Conservation (phyloP, 2,329 filamentous ascomycete genomes). For the Rhynchosporium graminicola region DNA sequence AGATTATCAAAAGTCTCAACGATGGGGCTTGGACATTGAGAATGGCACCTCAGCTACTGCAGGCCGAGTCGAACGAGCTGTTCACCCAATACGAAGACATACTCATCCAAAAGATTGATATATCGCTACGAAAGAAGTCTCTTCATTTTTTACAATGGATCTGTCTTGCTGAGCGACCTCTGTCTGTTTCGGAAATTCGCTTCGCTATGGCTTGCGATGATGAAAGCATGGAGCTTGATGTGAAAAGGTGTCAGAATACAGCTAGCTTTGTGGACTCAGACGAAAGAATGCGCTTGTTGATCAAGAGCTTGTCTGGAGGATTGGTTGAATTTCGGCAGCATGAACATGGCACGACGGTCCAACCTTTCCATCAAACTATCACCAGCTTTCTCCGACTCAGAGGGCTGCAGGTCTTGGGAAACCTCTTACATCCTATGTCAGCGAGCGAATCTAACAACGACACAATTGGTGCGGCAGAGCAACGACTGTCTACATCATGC, state of each 20-base stretch:
- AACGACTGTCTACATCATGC: conserved; percentile 20
- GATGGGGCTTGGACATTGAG: conserved; percentile 23
- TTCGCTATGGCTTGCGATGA: conserved; percentile 26
- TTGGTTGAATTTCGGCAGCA: conserved; percentile 24
- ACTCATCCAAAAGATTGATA: conserved; percentile 18
- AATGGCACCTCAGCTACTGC: conserved; percentile 6
- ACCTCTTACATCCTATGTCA: not conserved
- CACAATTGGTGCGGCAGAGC: conserved; percentile 6
- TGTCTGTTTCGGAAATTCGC: conserved; percentile 29
- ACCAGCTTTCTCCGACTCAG: conserved; percentile 38
- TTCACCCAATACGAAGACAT: conserved; percentile 26
- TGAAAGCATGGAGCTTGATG: not conserved
- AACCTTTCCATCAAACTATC: conserved; percentile 45
- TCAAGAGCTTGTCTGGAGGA: conserved; percentile 31
- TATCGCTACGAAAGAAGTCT: conserved; percentile 16
- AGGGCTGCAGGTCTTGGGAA: conserved; percentile 13
- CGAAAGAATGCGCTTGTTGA: conserved; percentile 28
- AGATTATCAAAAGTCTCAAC: conserved; percentile 23
- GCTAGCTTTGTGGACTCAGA: conserved; percentile 25
- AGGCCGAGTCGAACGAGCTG: conserved; percentile 23
- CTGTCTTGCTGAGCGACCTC: conserved; percentile 27
- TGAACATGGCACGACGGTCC: conserved; percentile 33
- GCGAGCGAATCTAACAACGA: not conserved
- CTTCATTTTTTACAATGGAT: conserved; percentile 34
- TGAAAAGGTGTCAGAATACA: conserved; percentile 7